Evolutionary conservation across 768 basidiomycete species (phyloP).

Genomic region (Boletus reticuloceps): DNA sequence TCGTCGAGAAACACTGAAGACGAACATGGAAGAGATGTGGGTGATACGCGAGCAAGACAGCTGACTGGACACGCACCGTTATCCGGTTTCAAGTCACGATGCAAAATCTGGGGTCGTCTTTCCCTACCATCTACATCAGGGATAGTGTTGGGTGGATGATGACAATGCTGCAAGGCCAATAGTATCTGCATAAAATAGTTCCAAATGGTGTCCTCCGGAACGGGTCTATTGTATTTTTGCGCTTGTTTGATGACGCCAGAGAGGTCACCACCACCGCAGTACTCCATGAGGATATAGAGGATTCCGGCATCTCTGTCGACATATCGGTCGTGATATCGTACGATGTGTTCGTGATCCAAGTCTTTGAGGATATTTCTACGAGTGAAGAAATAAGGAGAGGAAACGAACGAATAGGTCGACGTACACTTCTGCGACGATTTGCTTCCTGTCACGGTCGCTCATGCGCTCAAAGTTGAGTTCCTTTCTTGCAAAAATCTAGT

Average conservation of each 20-base stretch:
- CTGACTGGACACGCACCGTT: constrained; percentile 61
- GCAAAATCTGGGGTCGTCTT: constrained; percentile 73
- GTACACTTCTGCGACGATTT: constrained; percentile 97
- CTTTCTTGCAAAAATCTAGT: constrained; percentile 84
- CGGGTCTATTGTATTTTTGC: constrained; percentile 59
- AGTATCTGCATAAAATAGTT: constrained; percentile 93
- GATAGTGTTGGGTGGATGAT: constrained; percentile 60
- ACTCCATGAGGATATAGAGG: constrained; percentile 98
- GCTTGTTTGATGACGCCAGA: constrained; percentile 83
- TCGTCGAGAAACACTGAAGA: constrained; percentile 83
- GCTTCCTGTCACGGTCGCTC: constrained; percentile 93
- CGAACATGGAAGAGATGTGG: not conserved
- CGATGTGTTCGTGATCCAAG: constrained; percentile 92
- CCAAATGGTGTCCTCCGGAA: constrained; percentile 95
- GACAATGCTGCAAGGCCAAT: constrained; percentile 88
- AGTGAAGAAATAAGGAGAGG: not conserved
- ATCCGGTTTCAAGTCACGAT: constrained; percentile 96
- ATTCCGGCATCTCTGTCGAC: constrained; percentile 90
- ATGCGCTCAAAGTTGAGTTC: constrained; percentile 98
- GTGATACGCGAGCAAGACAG: not conserved
- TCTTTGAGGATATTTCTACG: constrained; percentile 93
- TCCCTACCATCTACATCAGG: constrained; percentile 44
- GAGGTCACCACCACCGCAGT: constrained; percentile 95
- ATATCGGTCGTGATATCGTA: constrained; percentile 89
- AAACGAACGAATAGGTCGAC: constrained; percentile 28